These are phyloP conservation scores for Suillus discolor DNA, from an alignment of 768 basidiomycete genomes.

Conservation along the genomic window DNA sequence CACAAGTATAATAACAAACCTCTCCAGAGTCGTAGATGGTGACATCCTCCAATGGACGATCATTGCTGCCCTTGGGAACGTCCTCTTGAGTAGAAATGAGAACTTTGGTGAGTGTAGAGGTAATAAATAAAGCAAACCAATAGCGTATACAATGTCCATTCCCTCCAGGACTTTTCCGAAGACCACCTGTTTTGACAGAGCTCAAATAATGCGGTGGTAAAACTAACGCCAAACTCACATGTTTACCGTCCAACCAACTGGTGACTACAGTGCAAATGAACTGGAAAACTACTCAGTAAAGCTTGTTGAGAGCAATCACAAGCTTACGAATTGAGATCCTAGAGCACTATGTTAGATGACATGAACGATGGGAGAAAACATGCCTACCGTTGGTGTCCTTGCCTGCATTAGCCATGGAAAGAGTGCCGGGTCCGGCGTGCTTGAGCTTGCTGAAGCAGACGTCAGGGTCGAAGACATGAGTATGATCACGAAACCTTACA, in stretches of 20 bases:
- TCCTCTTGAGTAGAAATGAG: slow-evolving; percentile 56
- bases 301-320: not conserved
- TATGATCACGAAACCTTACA: slow-evolving; percentile 49
- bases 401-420: slow-evolving; percentile 95
- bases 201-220: slow-evolving; percentile 2
- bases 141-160: slow-evolving; percentile 79
- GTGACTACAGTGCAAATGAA: slow-evolving; percentile 92
- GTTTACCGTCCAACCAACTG: slow-evolving; percentile 88
- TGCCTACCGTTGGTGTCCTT: slow-evolving; percentile 86
- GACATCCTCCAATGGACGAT: slow-evolving; percentile 79
- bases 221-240: slow-evolving; percentile 49
- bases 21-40: slow-evolving; percentile 87
- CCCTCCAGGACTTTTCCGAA: slow-evolving; percentile 93
- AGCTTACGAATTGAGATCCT: slow-evolving; percentile 86
- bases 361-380: not conserved
- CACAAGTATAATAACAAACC: slow-evolving; percentile 46
- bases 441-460: slow-evolving; percentile 79
- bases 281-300: slow-evolving; percentile 39
- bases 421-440: slow-evolving; percentile 84
- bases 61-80: slow-evolving; percentile 65
- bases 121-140: slow-evolving; percentile 54
- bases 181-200: slow-evolving; percentile 63
- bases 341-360: slow-evolving; percentile 16
- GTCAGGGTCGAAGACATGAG: not conserved
- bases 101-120: not conserved